phyloP scores from a whole-genome alignment of 495 filamentous ascomycete genomes.

The Halenospora varia region DNA sequence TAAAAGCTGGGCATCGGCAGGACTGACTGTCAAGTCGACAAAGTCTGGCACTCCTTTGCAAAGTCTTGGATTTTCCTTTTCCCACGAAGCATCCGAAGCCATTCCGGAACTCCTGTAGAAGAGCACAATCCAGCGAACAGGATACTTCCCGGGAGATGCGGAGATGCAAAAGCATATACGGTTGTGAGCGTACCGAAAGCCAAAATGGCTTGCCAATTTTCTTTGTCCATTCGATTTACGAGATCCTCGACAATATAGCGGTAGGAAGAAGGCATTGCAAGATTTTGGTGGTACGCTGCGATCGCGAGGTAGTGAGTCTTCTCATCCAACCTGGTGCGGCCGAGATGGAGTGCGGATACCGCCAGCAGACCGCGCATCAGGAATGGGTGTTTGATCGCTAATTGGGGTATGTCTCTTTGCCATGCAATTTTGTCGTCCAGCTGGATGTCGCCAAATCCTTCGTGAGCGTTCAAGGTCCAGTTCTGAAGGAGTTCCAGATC shows the following conservation, averaged over 20 bases:
- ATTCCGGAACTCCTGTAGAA: not conserved
- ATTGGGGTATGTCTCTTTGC: not conserved
- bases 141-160: not conserved
- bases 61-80: not conserved
- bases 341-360: conserved; percentile 35
- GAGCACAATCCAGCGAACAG: not conserved
- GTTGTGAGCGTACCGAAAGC: not conserved
- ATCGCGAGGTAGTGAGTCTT: conserved; percentile 41
- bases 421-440: not conserved
- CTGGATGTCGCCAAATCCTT: not conserved
- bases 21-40: not conserved
- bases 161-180: not conserved
- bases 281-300: conserved; percentile 44
- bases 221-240: conserved; percentile 20
- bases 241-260: conserved; percentile 41
- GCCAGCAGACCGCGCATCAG: conserved; percentile 39
- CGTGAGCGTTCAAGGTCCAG: not conserved
- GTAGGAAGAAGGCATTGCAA: conserved; percentile 41
- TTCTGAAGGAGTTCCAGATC: conserved; percentile 1
- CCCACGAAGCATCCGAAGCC: not conserved
- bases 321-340: conserved; percentile 29
- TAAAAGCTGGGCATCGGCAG: not conserved
- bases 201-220: conserved; percentile 37
- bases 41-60: not conserved
- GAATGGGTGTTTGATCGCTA: conserved; percentile 17